phyloP scores from a whole-genome alignment of 2,329 filamentous ascomycete species.

The Alternaria novae-zelandiae region DNA sequence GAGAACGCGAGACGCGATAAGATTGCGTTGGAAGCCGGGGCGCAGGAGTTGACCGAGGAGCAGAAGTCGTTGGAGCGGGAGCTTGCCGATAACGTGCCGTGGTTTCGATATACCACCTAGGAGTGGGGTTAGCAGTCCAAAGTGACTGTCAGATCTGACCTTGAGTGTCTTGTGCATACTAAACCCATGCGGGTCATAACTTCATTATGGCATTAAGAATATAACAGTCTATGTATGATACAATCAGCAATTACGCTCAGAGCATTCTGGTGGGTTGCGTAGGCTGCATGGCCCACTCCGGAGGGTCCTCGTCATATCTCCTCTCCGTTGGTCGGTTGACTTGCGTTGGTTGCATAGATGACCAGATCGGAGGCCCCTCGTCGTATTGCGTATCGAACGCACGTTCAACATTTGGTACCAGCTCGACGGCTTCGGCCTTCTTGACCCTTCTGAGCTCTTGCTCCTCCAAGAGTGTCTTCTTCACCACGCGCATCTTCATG shows the following conservation, averaged over 20 bases:
- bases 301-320: conserved; percentile 12
- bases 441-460: conserved; percentile 33
- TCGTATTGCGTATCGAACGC: conserved; percentile 27
- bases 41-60: conserved; percentile 59
- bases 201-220: conserved; percentile 24
- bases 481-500: conserved; percentile 42
- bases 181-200: conserved; percentile 8
- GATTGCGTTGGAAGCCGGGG: conserved; percentile 45
- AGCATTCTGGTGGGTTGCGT: conserved; percentile 31
- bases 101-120: conserved; percentile 46
- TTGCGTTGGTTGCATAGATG: conserved; percentile 24
- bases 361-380: conserved; percentile 24
- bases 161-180: neutral
- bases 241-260: conserved; percentile 1
- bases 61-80: conserved; percentile 62
- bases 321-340: conserved; percentile 2
- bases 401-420: conserved; percentile 25
- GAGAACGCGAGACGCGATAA: conserved; percentile 64
- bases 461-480: conserved; percentile 42
- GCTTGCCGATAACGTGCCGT: conserved; percentile 62
- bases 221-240: neutral
- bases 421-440: conserved; percentile 22
- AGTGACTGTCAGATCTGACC: neutral
- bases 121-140: neutral
- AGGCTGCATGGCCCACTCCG: conserved; percentile 17